phyloP scores from a whole-genome alignment of 2,329 filamentous ascomycete species.

The Cladosporium sp. region DNA sequence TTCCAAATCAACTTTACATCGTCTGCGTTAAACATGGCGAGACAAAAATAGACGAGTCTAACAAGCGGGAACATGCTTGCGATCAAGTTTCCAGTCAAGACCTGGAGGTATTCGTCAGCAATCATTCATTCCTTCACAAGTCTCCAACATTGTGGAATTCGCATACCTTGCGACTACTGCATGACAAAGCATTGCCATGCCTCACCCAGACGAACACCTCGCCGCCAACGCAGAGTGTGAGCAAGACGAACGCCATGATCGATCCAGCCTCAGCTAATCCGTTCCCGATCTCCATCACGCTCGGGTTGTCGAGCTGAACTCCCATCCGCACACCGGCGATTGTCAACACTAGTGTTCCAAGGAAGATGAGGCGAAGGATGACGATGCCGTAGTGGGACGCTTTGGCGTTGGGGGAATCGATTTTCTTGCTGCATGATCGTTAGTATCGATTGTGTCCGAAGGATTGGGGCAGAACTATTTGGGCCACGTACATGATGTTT shows the following conservation, averaged over 20 bases:
- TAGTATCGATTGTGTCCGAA: background rate
- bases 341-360: background rate
- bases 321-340: constrained; percentile 7
- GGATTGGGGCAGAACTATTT: background rate
- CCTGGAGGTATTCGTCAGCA: background rate
- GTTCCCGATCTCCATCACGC: background rate
- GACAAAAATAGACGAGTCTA: constrained; percentile 1
- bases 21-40: background rate
- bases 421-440: background rate
- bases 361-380: background rate
- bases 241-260: background rate
- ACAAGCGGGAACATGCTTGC: background rate
- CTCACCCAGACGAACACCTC: background rate
- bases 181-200: background rate
- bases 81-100: background rate
- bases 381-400: constrained; percentile 5
- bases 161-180: background rate
- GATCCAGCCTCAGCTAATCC: background rate
- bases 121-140: too few relatives aligned
- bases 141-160: too few relatives aligned
- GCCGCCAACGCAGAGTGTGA: background rate
- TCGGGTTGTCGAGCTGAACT: background rate
- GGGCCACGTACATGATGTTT: background rate
- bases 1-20: background rate
- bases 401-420: background rate